Conservation (phyloP, 1,284 basidiomycete species). For the Phlebopus sp. region DNA sequence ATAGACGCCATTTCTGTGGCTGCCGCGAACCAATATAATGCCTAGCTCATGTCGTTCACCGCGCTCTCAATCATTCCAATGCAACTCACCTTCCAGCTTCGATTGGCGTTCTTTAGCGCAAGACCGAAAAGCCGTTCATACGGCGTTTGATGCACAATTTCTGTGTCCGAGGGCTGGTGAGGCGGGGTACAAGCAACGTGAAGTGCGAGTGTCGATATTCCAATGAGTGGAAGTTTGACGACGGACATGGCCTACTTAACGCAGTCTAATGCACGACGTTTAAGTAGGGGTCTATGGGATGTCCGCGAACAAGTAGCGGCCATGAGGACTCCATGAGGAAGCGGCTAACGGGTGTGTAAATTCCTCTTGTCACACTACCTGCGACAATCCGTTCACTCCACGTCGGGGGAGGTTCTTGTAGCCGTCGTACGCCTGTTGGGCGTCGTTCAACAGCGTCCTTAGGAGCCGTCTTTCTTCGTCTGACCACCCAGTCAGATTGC, state of each 20-base stretch:
- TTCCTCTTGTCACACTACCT: no score
- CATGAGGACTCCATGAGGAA: no score
- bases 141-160: background rate
- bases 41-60: background rate
- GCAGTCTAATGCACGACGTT: no score
- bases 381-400: no score
- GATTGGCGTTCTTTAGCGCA: background rate
- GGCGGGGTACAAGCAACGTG: slow-evolving; percentile 5
- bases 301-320: no score
- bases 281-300: no score
- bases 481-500: background rate
- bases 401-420: slow-evolving; percentile 6
- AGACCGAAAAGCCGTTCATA: background rate
- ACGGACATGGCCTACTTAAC: slow-evolving; percentile 3
- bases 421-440: slow-evolving; percentile 12
- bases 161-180: background rate
- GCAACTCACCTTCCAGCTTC: background rate
- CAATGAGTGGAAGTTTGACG: slow-evolving; percentile 6
- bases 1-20: slow-evolving; percentile 2
- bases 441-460: slow-evolving; percentile 14
- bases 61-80: background rate
- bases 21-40: slow-evolving; percentile 2
- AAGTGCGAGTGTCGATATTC: slow-evolving; percentile 4
- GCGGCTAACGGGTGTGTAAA: no score
- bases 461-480: slow-evolving; percentile 9